Conservation (phyloP, 73 alveolate species). For the Stentor coeruleus region DNA sequence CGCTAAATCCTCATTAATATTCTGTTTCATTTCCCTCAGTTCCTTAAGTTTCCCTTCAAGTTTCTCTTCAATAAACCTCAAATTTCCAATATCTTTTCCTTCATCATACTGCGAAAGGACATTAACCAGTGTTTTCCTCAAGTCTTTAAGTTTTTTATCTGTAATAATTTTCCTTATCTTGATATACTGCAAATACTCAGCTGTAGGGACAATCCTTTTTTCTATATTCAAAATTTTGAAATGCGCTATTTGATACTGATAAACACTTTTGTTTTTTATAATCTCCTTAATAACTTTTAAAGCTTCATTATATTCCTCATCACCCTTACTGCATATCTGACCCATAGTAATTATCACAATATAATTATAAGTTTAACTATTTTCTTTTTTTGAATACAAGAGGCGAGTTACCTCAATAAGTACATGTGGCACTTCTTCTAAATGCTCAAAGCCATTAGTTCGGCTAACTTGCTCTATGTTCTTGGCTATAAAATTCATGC, state of each 20-base stretch:
- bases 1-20: background rate
- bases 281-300: background rate
- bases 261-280: background rate
- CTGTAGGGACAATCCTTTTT: background rate
- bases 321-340: background rate
- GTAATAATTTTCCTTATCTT: background rate
- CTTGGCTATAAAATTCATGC: slow-evolving; percentile 43
- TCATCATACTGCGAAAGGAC: background rate
- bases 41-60: background rate
- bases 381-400: background rate
- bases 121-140: background rate
- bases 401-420: slow-evolving; percentile 57
- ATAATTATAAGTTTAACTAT: too few relatives aligned
- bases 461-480: slow-evolving; percentile 44
- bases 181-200: background rate
- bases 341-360: too few relatives aligned
- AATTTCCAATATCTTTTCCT: too few relatives aligned
- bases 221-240: background rate
- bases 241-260: background rate
- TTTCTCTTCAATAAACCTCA: background rate
- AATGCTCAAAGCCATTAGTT: slow-evolving; percentile 46
- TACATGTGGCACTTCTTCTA: slow-evolving; percentile 44
- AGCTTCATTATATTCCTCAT: background rate
- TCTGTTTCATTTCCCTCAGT: background rate
- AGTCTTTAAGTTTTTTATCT: background rate